phyloP scores from a whole-genome alignment of 164 flowering plant species.

The Nelumbo lutea region DNA sequence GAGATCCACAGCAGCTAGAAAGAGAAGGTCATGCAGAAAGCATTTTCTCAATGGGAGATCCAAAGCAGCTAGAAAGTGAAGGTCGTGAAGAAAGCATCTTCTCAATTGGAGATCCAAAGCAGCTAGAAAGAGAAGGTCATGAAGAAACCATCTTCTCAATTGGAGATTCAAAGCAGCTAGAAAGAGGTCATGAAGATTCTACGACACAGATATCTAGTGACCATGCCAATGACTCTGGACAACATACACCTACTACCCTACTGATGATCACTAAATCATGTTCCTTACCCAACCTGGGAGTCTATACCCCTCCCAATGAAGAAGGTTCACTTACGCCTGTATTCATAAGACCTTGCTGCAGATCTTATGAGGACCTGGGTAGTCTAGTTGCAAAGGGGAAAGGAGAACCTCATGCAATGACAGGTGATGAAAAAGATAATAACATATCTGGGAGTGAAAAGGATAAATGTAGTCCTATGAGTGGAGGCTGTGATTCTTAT shows the following conservation, averaged over 20 bases:
- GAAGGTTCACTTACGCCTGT: slow-evolving; percentile 17
- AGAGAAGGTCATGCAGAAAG: slow-evolving; percentile 21
- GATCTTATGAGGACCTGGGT: slow-evolving; percentile 55
- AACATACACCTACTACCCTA: slow-evolving; percentile 25
- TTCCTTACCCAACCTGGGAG: slow-evolving; percentile 49
- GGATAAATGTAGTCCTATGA: slow-evolving; percentile 18
- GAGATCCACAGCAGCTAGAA: slow-evolving; percentile 38
- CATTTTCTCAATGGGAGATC: too few species aligned
- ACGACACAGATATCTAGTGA: slow-evolving; percentile 31
- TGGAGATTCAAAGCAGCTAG: too few species aligned
- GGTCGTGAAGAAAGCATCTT: slow-evolving; percentile 31
- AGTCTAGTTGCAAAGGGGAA: slow-evolving; percentile 25
- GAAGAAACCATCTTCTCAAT: too few species aligned
- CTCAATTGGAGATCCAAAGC: slow-evolving; percentile 45
- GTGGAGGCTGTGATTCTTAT: slow-evolving; percentile 44
- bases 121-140: slow-evolving; percentile 36
- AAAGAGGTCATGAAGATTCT: slow-evolving; percentile 19
- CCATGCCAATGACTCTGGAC: slow-evolving; percentile 28
- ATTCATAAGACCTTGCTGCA: slow-evolving; percentile 19
- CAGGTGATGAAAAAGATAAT: slow-evolving; percentile 28
- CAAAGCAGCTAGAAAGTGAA: too few species aligned
- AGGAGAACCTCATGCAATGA: slow-evolving; percentile 21
- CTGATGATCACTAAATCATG: slow-evolving; percentile 40
- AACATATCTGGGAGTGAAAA: slow-evolving; percentile 19
- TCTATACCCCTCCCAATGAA: slow-evolving; percentile 11